Evolutionary conservation across 805 yeast genomes (phyloP), one percentile per base, ranked within the genome.

Genomic region (Kregervanrija fluxuum): DNA sequence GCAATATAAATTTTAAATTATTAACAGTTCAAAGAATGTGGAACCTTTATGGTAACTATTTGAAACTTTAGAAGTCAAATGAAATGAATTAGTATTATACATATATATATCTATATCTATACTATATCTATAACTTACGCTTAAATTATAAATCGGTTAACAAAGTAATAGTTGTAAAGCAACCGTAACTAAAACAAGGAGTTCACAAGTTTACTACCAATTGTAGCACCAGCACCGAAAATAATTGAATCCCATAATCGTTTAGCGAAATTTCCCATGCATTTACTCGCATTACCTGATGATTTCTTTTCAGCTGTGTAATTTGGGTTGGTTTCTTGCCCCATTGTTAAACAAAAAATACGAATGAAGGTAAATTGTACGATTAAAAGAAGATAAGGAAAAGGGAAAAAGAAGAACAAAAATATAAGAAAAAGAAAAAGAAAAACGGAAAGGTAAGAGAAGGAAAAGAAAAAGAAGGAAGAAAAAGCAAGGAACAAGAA

Each of bases 141-240:
- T 22, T 5, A 22, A 22, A 5, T 22, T 22, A 22, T 22, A 8
- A 6, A 8, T 22, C 6, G 8, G 28, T 22, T 22, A 22, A 22
- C 28, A 22, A 22, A 22, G 33, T 30, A 16, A 8, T 15, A 11
- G 14, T 31, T 37, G 30, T 37, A 38, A 40, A 42, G 43, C 31
- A 35, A 41, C 15, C 15, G 28, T 38, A 35, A 31, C 15, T 30
- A 33, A 30, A 22, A 22, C 8, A 12, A 37, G 37, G 85, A 74
- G 56, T 84, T 79, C 35, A 90, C 86, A 42, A 91, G 55, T 56
- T 85, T 88, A 38, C 86, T 74, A 58, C 98, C 98, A 44, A 90
- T 71, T 1, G 96, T 82, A 35, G 97, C 95, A 70, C 98, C 98
- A 9, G 95, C 96, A 65, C 97, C 97, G 53, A 88, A 91, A 40